These are phyloP conservation scores for Kluyveromyces wickerhamii DNA, from an alignment of 805 yeast species.

Conservation along the genomic window DNA sequence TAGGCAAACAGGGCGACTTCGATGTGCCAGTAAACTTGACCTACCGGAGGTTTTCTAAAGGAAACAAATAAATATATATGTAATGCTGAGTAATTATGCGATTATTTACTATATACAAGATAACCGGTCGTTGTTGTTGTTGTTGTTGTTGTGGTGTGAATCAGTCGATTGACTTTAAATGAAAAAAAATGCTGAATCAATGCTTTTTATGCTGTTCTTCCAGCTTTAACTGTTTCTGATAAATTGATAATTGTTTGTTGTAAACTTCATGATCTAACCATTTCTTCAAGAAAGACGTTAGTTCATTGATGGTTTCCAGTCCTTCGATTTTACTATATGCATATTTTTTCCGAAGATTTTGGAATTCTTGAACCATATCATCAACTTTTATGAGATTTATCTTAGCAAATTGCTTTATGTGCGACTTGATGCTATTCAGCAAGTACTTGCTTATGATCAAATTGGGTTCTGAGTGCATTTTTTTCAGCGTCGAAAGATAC, in stretches of 20 bases:
- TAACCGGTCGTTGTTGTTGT: no score
- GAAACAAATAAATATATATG: no score
- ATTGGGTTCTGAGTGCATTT: slow-evolving; percentile 1
- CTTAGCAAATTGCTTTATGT: slow-evolving; percentile 3
- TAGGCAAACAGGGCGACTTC: no score
- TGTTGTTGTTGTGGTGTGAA: no score
- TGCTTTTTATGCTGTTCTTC: slow-evolving; percentile 3
- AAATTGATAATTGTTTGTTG: slow-evolving; percentile 1
- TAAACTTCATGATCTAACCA: slow-evolving; percentile 17
- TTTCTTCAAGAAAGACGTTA: slow-evolving; percentile 12
- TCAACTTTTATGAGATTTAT: slow-evolving; percentile 2
- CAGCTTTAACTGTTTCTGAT: slow-evolving; percentile 1
- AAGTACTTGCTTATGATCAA: slow-evolving; percentile 1
- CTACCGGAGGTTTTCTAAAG: no score
- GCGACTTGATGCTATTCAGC: slow-evolving; percentile 1
- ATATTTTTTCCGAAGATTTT: slow-evolving; percentile 13
- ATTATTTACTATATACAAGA: no score
- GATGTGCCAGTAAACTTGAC: no score
- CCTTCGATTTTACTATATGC: slow-evolving; percentile 19
- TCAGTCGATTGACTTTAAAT: no score
- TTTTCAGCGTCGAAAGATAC: slow-evolving; percentile 2
- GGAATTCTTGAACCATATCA: slow-evolving; percentile 13
- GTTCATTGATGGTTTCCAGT: slow-evolving; percentile 13
- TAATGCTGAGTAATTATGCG: no score
- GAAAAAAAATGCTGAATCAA: no score